Evolutionary conservation across 139 green algal species (phyloP).

Genomic region (Nannochloris sp.): DNA sequence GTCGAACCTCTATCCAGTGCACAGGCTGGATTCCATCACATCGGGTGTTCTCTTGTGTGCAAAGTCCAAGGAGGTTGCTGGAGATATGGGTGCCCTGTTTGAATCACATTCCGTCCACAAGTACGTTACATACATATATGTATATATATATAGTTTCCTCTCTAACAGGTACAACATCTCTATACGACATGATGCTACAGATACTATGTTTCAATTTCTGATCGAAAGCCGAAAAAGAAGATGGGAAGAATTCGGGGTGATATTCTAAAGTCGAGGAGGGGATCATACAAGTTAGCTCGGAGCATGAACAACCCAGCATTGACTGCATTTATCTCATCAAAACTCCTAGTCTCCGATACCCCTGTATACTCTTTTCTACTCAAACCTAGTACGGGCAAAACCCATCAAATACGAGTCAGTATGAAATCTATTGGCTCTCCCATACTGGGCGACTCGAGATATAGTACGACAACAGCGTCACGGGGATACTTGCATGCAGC

Average conservation of each 20-base stretch:
- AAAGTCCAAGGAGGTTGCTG: conserved; percentile 9
- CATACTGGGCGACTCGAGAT: conserved; percentile 25
- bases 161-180: no score
- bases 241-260: conserved; percentile 24
- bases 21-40: conserved; percentile 25
- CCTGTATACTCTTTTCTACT: conserved; percentile 20
- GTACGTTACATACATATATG: no score
- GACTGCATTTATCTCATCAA: conserved; percentile 16
- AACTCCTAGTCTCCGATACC: neutral
- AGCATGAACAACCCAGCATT: conserved; percentile 4
- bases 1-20: neutral
- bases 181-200: conserved; percentile 10
- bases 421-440: conserved; percentile 27
- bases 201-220: conserved; percentile 33
- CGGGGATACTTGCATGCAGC: conserved; percentile 29
- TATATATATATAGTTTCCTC: no score
- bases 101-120: neutral
- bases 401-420: conserved; percentile 34
- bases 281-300: conserved; percentile 26
- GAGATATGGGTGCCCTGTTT: conserved; percentile 14
- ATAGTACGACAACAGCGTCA: neutral
- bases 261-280: conserved; percentile 18
- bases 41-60: conserved; percentile 22
- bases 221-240: conserved; percentile 21
- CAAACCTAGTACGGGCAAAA: conserved; percentile 28